Conservation (phyloP, 1,284 basidiomycete species). For the Hymenochaete sp. region DNA sequence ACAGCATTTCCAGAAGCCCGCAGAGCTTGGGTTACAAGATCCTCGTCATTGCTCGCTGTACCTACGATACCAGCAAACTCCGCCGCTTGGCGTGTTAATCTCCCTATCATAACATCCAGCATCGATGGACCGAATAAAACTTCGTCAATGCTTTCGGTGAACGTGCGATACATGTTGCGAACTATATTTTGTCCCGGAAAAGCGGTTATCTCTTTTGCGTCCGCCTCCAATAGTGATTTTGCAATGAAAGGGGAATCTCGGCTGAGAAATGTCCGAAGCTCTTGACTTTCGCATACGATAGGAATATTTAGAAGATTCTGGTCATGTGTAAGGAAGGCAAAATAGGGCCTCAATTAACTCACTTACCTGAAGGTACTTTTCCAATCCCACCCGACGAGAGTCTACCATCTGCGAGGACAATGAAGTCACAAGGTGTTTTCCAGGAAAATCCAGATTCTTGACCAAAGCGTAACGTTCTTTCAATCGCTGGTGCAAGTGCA, state of each 20-base stretch:
- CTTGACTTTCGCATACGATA: conserved; percentile 72
- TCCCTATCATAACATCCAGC: conserved; percentile 87
- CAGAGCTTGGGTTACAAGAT: conserved; percentile 70
- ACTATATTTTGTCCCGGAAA: conserved; percentile 71
- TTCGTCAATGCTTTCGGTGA: conserved; percentile 88
- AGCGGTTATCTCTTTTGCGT: conserved; percentile 33
- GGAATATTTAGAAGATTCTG: conserved; percentile 70
- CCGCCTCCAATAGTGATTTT: conserved; percentile 30
- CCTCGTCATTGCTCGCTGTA: conserved; percentile 73
- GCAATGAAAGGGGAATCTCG: conserved; percentile 73
- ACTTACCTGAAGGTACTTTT: conserved; percentile 82
- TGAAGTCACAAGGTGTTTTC: conserved; percentile 80
- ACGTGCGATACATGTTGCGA: conserved; percentile 77
- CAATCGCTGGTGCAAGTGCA: conserved; percentile 78
- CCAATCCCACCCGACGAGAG: conserved; percentile 65
- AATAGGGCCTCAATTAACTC: neutral
- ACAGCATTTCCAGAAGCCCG: conserved; percentile 56
- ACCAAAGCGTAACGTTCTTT: conserved; percentile 65
- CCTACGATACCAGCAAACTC: conserved; percentile 80
- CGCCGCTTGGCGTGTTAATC: conserved; percentile 79
- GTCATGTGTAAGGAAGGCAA: neutral
- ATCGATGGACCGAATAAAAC: conserved; percentile 90
- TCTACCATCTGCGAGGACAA: conserved; percentile 82
- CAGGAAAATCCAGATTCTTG: conserved; percentile 75
- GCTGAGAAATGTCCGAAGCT: conserved; percentile 82